A percentile compares a stretch with the other conserved stretches of the same genome.
Evolutionary conservation across 495 filamentous ascomycete species (phyloP).

Genomic region (Xylaria venustula): DNA sequence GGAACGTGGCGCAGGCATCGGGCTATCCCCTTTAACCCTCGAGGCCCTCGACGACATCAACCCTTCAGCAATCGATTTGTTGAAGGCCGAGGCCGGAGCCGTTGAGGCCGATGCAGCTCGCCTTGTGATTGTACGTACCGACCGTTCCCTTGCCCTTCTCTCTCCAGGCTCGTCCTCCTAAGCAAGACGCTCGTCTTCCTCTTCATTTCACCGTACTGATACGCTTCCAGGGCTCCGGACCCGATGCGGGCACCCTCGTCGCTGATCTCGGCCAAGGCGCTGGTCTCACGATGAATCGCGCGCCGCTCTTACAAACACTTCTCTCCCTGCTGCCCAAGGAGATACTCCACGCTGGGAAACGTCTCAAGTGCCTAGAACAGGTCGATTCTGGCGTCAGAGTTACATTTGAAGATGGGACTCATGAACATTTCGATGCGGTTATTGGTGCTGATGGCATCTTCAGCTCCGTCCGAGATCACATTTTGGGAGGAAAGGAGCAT

Average conservation of each 20-base stretch:
- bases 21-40: slow-evolving; percentile 12
- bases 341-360: slow-evolving; percentile 8
- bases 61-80: slow-evolving; percentile 7
- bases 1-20: slow-evolving; percentile 26
- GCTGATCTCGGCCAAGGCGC: too few species aligned
- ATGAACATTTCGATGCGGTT: slow-evolving; percentile 17
- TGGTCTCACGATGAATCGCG: too few species aligned
- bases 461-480: slow-evolving; percentile 19
- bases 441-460: slow-evolving; percentile 31
- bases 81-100: slow-evolving; percentile 16
- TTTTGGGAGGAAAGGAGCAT: slow-evolving; percentile 7
- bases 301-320: background rate
- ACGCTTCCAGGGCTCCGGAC: too few species aligned
- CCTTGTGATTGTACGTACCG: slow-evolving; percentile 5
- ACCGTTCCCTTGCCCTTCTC: too few species aligned
- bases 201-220: too few species aligned
- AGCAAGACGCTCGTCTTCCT: too few species aligned
- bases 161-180: too few species aligned
- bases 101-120: background rate
- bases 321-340: slow-evolving; percentile 10
- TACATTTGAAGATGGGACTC: slow-evolving; percentile 1
- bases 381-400: background rate
- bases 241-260: too few species aligned
- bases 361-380: background rate
- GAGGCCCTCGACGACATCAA: slow-evolving; percentile 15